Percentiles rank a stretch among this genome's conserved stretches.
Evolutionary conservation across 108 stramenopile genomes (phyloP).

Genomic region (Nannochloropsis granulata): DNA sequence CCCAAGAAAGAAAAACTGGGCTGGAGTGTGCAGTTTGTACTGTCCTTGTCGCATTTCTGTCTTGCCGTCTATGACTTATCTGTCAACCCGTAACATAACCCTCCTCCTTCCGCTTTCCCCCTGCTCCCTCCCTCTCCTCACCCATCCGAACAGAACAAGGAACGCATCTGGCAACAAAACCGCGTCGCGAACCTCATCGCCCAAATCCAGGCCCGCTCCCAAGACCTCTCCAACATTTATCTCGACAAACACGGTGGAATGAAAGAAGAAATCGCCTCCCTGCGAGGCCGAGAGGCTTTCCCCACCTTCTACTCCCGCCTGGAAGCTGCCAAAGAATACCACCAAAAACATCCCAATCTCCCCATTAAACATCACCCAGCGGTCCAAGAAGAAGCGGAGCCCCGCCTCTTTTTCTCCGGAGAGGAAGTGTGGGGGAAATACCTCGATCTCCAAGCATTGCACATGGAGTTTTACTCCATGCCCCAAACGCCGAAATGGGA

Average conservation of each 20-base stretch:
- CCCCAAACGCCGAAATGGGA: slow-evolving; percentile 6
- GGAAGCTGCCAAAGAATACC: slow-evolving; percentile 1
- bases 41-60: too few relatives aligned
- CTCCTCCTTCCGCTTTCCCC: too few relatives aligned
- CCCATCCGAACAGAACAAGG: background rate
- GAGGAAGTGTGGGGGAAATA: slow-evolving; percentile 33
- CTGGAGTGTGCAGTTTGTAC: too few relatives aligned
- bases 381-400: background rate
- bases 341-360: background rate
- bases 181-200: background rate
- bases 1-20: too few relatives aligned
- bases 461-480: background rate
- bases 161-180: background rate
- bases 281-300: background rate
- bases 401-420: slow-evolving; percentile 5
- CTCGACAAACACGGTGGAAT: background rate
- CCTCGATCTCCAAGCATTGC: slow-evolving; percentile 10
- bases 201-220: background rate
- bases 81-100: too few relatives aligned
- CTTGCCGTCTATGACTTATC: too few relatives aligned
- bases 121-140: background rate
- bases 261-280: background rate
- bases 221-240: background rate
- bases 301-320: slow-evolving; percentile 1
- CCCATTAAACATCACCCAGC: background rate